phyloP scores from a whole-genome alignment of 805 yeast species.

The Cyberlindnera saturnus region DNA sequence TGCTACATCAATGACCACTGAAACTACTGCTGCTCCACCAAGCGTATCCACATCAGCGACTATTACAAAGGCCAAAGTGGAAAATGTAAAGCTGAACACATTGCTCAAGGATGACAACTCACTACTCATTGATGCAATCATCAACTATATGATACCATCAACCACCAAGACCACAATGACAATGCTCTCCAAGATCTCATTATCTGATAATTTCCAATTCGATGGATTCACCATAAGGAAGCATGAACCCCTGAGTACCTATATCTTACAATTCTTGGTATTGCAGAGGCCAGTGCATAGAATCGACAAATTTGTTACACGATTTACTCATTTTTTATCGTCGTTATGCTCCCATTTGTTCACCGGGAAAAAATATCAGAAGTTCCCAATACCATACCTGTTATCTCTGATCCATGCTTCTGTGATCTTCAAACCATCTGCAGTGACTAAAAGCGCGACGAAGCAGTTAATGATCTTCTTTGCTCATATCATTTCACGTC shows the following conservation, averaged over 20 bases:
- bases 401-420: conserved; percentile 50
- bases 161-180: conserved; percentile 26
- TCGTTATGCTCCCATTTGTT: conserved; percentile 20
- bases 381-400: conserved; percentile 49
- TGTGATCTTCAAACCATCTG: conserved; percentile 56
- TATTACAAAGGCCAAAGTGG: neutral
- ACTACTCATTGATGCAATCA: conserved; percentile 30
- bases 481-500: neutral
- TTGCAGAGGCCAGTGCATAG: conserved; percentile 36
- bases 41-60: neutral
- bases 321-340: conserved; percentile 32
- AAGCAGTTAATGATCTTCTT: conserved; percentile 10
- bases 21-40: conserved; percentile 5
- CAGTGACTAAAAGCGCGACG: conserved; percentile 38
- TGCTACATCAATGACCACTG: conserved; percentile 7
- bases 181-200: conserved; percentile 27
- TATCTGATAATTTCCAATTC: conserved; percentile 3
- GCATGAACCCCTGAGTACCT: conserved; percentile 28
- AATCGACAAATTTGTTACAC: conserved; percentile 43
- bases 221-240: conserved; percentile 23
- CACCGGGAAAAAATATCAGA: neutral
- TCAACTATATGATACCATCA: conserved; percentile 33
- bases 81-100: conserved; percentile 7
- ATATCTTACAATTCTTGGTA: conserved; percentile 38
- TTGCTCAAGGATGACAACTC: conserved; percentile 28